phyloP scores from a whole-genome alignment of 768 basidiomycete species.

The Pleurotus sapidus region DNA sequence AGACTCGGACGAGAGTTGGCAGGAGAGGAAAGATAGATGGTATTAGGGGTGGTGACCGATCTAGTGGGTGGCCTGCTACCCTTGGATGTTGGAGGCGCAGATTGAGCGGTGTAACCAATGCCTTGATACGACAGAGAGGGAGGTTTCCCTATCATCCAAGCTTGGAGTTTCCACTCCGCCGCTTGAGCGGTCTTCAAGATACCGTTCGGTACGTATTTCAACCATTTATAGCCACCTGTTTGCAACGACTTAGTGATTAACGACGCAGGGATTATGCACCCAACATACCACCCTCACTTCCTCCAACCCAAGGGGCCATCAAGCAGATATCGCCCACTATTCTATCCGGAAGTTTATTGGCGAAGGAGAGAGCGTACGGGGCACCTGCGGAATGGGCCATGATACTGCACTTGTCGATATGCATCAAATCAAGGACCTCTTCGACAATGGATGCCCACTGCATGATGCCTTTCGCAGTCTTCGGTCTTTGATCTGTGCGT shows the following conservation, averaged over 20 bases:
- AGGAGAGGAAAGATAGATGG: constrained; percentile 35
- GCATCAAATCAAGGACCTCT: constrained; percentile 81
- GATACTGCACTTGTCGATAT: constrained; percentile 77
- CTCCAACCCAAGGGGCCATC: constrained; percentile 96
- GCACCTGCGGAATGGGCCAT: constrained; percentile 97
- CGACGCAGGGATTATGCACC: background rate
- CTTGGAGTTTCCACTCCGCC: constrained; percentile 95
- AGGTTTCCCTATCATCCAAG: constrained; percentile 96
- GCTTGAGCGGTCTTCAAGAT: constrained; percentile 94
- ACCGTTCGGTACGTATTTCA: constrained; percentile 93
- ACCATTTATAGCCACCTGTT: constrained; percentile 87
- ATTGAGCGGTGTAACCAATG: constrained; percentile 71
- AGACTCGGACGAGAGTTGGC: constrained; percentile 61
- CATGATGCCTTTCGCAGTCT: constrained; percentile 73
- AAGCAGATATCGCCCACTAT: constrained; percentile 84
- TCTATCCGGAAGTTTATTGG: constrained; percentile 69
- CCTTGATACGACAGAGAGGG: constrained; percentile 82
- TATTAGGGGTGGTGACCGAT: constrained; percentile 26
- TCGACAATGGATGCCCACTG: constrained; percentile 92
- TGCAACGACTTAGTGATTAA: background rate
- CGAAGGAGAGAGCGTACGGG: constrained; percentile 90
- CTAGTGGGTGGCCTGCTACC: constrained; percentile 17
- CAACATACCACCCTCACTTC: constrained; percentile 78
- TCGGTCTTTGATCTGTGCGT: constrained; percentile 69
- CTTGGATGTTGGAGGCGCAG: constrained; percentile 8